These are phyloP conservation scores for Letharia columbiana DNA, from an alignment of 495 filamentous ascomycete genomes.

Conservation along the genomic window DNA sequence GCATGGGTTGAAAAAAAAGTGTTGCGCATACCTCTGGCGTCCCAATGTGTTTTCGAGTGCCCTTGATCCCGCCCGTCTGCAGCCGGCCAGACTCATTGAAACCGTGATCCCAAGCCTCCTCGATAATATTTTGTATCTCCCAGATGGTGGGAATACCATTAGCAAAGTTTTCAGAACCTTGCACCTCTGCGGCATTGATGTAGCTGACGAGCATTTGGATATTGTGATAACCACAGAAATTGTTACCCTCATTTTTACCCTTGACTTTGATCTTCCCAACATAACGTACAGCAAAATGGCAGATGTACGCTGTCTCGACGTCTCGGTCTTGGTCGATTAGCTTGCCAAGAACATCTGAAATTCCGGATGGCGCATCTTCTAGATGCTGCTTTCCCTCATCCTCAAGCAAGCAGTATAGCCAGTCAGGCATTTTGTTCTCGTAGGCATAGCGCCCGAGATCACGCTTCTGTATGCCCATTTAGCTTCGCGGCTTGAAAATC, in stretches of 20 bases:
- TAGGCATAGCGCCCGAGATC: conserved; percentile 78
- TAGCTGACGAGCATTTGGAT: neutral
- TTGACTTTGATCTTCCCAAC: neutral
- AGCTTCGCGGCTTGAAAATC: neutral
- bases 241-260: neutral
- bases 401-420: conserved; percentile 59
- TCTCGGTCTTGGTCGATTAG: neutral
- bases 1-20: neutral
- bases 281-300: neutral
- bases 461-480: conserved; percentile 30
- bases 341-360: neutral
- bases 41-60: conserved; percentile 88
- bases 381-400: conserved; percentile 46
- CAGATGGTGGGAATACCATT: conserved; percentile 62
- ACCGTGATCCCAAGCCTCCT: conserved; percentile 77
- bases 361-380: neutral
- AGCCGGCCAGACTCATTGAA: conserved; percentile 61
- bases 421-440: conserved; percentile 76
- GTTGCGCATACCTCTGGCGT: conserved; percentile 63
- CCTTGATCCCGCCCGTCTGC: conserved; percentile 79
- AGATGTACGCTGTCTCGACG: neutral
- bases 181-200: neutral
- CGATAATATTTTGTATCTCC: conserved; percentile 75
- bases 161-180: neutral
- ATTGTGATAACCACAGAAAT: conserved; percentile 1